Base-by-base conservation (phyloP, 1,284 basidiomycete species). In the Ganoderma boninense region DNA sequence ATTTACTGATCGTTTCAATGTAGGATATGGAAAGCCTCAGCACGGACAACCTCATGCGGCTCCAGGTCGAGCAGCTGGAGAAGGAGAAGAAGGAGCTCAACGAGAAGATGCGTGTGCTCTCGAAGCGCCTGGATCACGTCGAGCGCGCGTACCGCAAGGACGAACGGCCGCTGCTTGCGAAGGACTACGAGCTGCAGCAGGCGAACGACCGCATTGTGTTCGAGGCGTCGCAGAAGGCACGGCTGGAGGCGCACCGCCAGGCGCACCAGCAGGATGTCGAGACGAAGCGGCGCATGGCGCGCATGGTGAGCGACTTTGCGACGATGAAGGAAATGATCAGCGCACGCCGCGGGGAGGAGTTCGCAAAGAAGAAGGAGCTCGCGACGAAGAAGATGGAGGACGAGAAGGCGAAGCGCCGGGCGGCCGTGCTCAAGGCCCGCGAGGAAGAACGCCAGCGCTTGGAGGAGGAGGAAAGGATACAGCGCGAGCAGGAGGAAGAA, bases 81-180 rank as follows among this genome's bases (percentile, higher is more conserved):
- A 98, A 98, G 84, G 97, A 99, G 85, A 98, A 98, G 89, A 93
- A 92, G 77, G 95, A 97, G 76, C 86, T 96, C 74, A 89, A 88
- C 73, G 95, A 97, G 78, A 90, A 93, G 35, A 87, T 98, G 71
- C 92, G 96, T 46, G 90, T 97, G 74, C 89, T 95, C 66, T 83
- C 92, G 69, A 98, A 99, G 84, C 94, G 96, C 42, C 91, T 99
- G 77, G 97, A 99, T 79, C 97, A 99, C 82, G 82, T 95, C 79
- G 97, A 99, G 84, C 95, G 98, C 73, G 97, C 97, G 0, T 96
- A 94, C 85, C 93, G 97, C 75, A 96, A 96, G 83, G 97, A 97
- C 73, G 98, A 99, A 81, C 90, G 92, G 14, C 94, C 96, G 0
- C 86, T 99, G 20, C 88, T 99, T 56, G 88, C 87, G 1, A 85